These are phyloP conservation scores for Phytopythium kandeliae DNA, from an alignment of 352 stramenopile genomes.

Conservation along the genomic window DNA sequence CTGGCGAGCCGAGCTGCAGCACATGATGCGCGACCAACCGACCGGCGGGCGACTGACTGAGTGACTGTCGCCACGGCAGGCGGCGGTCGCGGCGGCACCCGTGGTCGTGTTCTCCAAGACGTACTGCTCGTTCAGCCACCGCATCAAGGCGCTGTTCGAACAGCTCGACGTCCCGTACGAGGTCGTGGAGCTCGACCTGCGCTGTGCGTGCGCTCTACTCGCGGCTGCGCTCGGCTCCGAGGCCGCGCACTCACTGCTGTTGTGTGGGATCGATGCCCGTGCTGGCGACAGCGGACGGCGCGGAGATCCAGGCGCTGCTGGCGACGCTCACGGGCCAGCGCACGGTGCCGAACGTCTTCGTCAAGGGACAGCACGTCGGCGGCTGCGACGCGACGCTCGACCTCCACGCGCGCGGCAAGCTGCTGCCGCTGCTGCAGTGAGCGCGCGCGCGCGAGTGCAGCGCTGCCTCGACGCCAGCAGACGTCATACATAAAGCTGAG, in stretches of 20 bases:
- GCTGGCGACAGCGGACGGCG: conserved; percentile 59
- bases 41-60: neutral
- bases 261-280: too few species aligned
- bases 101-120: conserved; percentile 95
- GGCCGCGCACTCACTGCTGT: too few species aligned
- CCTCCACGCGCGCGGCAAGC: conserved; percentile 51
- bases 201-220: conserved; percentile 30
- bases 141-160: conserved; percentile 87
- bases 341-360: conserved; percentile 98
- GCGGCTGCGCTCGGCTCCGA: too few species aligned
- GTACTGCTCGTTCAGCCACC: conserved; percentile 90
- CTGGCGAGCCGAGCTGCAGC: too few species aligned
- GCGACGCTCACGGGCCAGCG: conserved; percentile 90
- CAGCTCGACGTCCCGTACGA: conserved; percentile 61
- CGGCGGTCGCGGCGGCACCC: conserved; percentile 55
- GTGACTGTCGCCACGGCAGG: conserved; percentile 14
- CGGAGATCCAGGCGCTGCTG: conserved; percentile 89
- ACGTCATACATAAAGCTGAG: conserved; percentile 5
- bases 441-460: neutral
- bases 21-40: too few species aligned
- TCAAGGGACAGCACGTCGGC: conserved; percentile 95
- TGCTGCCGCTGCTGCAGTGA: conserved; percentile 52
- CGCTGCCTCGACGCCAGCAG: too few species aligned
- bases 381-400: conserved; percentile 84
- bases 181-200: conserved; percentile 66